These are phyloP conservation scores for Talaromyces wortmannii DNA, from an alignment of 495 filamentous ascomycete genomes.

Conservation along the genomic window DNA sequence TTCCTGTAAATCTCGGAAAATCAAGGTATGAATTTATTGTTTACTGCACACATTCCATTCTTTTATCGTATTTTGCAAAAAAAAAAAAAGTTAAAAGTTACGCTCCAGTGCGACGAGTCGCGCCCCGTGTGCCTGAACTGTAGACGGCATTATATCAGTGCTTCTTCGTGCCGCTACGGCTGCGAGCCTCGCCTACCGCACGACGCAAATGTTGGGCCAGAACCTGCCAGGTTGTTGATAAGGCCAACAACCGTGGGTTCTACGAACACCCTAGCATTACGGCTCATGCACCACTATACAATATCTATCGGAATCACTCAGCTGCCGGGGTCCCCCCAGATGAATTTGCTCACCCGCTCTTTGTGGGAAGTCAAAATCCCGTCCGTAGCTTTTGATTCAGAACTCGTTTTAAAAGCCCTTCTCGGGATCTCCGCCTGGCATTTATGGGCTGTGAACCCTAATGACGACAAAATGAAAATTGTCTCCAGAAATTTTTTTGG, in stretches of 20 bases:
- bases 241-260: slow-evolving; percentile 1
- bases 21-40: neutral
- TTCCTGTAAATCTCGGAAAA: slow-evolving; percentile 3
- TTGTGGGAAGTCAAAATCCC: slow-evolving; percentile 4
- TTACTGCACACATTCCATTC: neutral
- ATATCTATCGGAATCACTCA: neutral
- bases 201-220: neutral
- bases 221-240: neutral
- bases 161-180: neutral
- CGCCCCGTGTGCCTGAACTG: slow-evolving; percentile 2
- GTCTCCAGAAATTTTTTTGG: neutral
- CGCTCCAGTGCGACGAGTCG: slow-evolving; percentile 1
- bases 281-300: slow-evolving; percentile 4
- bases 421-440: slow-evolving; percentile 4
- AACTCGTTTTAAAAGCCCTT: neutral
- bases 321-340: neutral
- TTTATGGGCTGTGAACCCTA: slow-evolving; percentile 1
- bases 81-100: neutral
- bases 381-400: neutral
- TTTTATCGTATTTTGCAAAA: neutral
- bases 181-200: neutral
- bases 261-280: neutral
- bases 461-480: neutral
- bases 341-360: neutral
- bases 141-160: neutral